phyloP scores from a whole-genome alignment of 495 filamentous ascomycete genomes.

The Poronia punctata region DNA sequence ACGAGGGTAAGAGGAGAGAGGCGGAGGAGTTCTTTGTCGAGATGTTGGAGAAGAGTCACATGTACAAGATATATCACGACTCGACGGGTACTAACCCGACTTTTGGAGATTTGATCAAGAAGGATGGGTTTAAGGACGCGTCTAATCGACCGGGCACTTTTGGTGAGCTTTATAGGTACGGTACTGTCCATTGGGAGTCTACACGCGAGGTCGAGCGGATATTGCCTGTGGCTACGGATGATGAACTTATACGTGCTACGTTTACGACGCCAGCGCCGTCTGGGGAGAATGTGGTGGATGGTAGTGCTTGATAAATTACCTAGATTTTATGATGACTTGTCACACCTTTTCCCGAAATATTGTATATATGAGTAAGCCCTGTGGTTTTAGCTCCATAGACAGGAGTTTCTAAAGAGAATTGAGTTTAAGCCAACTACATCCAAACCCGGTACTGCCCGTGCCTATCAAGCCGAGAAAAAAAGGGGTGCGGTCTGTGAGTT shows the following conservation, averaged over 20 bases:
- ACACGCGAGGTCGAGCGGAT: constrained; percentile 15
- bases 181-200: constrained; percentile 25
- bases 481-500: no score
- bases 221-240: constrained; percentile 4
- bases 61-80: constrained; percentile 24
- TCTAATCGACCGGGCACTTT: constrained; percentile 28
- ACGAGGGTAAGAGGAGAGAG: constrained; percentile 9
- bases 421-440: no score
- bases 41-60: constrained; percentile 18
- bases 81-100: constrained; percentile 13
- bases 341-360: no score
- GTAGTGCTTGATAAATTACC: no score
- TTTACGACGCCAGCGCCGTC: constrained; percentile 9
- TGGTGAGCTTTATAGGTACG: constrained; percentile 30
- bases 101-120: constrained; percentile 25
- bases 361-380: no score
- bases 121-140: constrained; percentile 18
- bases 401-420: no score
- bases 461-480: no score
- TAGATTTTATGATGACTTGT: no score
- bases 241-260: constrained; percentile 15
- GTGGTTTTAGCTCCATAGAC: no score
- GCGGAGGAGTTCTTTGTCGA: constrained; percentile 20
- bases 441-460: no score
- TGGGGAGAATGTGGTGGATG: no score